phyloP scores from a whole-genome alignment of 805 yeast species.

The Candida vartiovaarae region DNA sequence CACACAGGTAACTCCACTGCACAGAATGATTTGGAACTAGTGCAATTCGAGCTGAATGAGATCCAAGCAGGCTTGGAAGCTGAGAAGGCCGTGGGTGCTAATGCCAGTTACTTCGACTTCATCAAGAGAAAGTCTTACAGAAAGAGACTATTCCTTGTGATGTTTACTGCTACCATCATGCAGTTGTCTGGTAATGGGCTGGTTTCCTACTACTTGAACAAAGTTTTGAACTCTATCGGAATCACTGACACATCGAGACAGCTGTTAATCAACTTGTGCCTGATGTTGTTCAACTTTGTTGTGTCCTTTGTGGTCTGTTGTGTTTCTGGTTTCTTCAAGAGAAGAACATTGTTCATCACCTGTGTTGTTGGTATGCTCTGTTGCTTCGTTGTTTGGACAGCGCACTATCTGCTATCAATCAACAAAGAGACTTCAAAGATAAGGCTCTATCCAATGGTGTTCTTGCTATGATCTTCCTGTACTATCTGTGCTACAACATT shows the following conservation, averaged over 20 bases:
- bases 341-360: slow-evolving; percentile 32
- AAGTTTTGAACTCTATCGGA: slow-evolving; percentile 47
- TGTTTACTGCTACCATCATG: slow-evolving; percentile 30
- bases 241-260: slow-evolving; percentile 38
- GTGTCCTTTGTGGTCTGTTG: slow-evolving; percentile 23
- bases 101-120: slow-evolving; percentile 32
- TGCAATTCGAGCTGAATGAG: slow-evolving; percentile 34
- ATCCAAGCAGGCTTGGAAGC: slow-evolving; percentile 32
- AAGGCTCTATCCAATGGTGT: slow-evolving; percentile 37
- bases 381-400: slow-evolving; percentile 36
- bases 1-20: slow-evolving; percentile 31
- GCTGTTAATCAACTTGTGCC: slow-evolving; percentile 40
- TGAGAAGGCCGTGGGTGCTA: slow-evolving; percentile 28
- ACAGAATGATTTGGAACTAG: slow-evolving; percentile 17
- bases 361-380: slow-evolving; percentile 30
- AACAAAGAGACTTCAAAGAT: slow-evolving; percentile 31
- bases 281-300: slow-evolving; percentile 38
- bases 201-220: slow-evolving; percentile 42
- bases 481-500: slow-evolving; percentile 32
- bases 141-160: slow-evolving; percentile 32
- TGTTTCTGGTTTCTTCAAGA: slow-evolving; percentile 21
- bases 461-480: slow-evolving; percentile 36
- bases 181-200: slow-evolving; percentile 46
- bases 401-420: slow-evolving; percentile 38
- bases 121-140: slow-evolving; percentile 27